A percentile compares a stretch with the other conserved stretches of the same genome.
These are phyloP conservation scores for Caloboletus firmus DNA, from an alignment of 1,284 basidiomycete genomes.

Conservation along the genomic window DNA sequence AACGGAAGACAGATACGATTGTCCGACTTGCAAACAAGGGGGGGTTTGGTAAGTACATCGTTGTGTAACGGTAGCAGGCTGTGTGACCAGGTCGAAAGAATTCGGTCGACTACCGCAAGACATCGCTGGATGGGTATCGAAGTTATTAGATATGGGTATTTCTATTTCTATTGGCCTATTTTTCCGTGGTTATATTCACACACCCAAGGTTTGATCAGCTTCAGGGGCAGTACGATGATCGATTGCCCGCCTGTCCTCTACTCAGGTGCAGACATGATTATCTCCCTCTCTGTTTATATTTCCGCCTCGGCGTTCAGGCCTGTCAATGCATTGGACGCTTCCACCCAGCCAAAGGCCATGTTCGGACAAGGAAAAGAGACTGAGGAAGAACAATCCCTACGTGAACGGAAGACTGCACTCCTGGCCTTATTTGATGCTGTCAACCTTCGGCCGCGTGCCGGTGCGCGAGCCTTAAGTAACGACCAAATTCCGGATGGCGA, in stretches of 20 bases:
- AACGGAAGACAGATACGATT: conserved; percentile 61
- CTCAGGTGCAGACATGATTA: conserved; percentile 68
- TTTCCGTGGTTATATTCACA: background rate
- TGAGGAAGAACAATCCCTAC: conserved; percentile 66
- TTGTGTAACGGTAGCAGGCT: background rate
- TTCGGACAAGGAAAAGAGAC: conserved; percentile 78
- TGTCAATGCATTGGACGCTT: conserved; percentile 37
- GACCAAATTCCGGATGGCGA: conserved; percentile 16
- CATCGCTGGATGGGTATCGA: conserved; percentile 67
- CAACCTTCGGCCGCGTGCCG: conserved; percentile 54
- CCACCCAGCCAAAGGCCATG: conserved; percentile 38
- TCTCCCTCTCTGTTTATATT: conserved; percentile 70
- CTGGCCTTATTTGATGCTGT: conserved; percentile 64
- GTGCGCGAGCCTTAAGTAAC: conserved; percentile 35
- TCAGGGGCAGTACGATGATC: conserved; percentile 61
- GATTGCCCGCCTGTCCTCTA: conserved; percentile 67
- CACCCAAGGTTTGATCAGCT: conserved; percentile 56
- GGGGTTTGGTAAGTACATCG: conserved; percentile 55
- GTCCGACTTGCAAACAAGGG: conserved; percentile 65
- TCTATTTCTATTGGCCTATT: background rate
- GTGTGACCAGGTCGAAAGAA: conserved; percentile 44
- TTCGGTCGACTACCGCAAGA: conserved; percentile 73
- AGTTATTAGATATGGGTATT: conserved; percentile 68
- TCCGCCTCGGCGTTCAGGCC: conserved; percentile 62
- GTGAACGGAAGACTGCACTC: conserved; percentile 73